phyloP scores from a whole-genome alignment of 2,329 filamentous ascomycete genomes.

The Aphanocladium album region DNA sequence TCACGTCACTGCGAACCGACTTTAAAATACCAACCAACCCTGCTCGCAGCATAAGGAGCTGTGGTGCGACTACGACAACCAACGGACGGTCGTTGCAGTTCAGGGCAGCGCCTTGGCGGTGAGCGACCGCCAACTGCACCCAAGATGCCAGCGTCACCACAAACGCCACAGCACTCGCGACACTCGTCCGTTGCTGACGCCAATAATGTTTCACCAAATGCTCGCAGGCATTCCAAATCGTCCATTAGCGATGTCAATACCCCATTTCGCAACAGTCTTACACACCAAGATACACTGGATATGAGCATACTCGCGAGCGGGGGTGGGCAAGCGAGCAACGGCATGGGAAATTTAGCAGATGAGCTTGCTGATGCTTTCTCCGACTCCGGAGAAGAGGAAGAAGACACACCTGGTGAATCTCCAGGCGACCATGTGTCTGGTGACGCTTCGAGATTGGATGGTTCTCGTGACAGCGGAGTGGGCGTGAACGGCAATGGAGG shows the following conservation, averaged over 20 bases:
- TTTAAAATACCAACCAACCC: neutral
- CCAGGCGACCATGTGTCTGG: neutral
- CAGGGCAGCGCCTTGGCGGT: constrained; percentile 13
- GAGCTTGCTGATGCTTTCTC: constrained; percentile 71
- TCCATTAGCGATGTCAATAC: constrained; percentile 47
- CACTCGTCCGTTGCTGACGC: constrained; percentile 52
- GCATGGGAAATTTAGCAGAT: constrained; percentile 73
- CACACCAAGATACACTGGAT: constrained; percentile 43
- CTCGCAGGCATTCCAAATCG: constrained; percentile 46
- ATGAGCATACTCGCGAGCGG: constrained; percentile 40
- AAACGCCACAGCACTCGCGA: constrained; percentile 55
- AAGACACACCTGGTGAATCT: constrained; percentile 23
- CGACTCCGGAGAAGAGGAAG: constrained; percentile 53
- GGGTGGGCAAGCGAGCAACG: constrained; percentile 43
- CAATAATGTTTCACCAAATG: constrained; percentile 39
- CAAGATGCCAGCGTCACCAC: constrained; percentile 39
- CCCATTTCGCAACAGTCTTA: constrained; percentile 44
- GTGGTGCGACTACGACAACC: neutral
- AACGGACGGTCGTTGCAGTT: neutral
- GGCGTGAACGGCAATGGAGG: constrained; percentile 9
- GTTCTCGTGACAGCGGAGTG: constrained; percentile 5
- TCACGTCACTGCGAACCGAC: neutral
- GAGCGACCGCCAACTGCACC: constrained; percentile 3
- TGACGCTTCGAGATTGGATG: constrained; percentile 11
- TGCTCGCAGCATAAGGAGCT: neutral